Percentiles rank a stretch among this genome's conserved stretches.
Evolutionary conservation across 1,284 basidiomycete species (phyloP).

Genomic region (Cutaneotrichosporon curvatum): DNA sequence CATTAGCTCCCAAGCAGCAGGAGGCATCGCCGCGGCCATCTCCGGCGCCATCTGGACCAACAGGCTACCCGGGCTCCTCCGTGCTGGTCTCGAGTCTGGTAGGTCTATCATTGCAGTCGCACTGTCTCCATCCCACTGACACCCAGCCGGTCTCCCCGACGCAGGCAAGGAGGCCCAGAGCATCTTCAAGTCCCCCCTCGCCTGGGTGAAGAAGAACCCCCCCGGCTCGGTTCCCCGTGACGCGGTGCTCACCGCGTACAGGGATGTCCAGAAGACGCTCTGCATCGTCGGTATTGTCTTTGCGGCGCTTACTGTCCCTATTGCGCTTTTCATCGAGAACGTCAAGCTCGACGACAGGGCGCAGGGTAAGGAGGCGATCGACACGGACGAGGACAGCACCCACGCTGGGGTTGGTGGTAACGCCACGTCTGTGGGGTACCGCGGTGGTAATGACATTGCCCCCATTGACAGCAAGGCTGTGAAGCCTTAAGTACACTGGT

Average conservation of each 20-base stretch:
- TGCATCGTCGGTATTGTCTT: constrained; percentile 39
- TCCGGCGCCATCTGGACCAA: constrained; percentile 43
- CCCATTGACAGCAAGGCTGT: too few relatives aligned
- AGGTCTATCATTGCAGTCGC: constrained; percentile 15
- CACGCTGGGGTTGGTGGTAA: background rate
- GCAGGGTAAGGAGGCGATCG: constrained; percentile 13
- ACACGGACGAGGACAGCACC: background rate
- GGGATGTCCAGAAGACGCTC: constrained; percentile 33
- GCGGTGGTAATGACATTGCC: too few relatives aligned
- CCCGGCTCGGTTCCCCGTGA: constrained; percentile 37
- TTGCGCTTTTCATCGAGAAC: constrained; percentile 27
- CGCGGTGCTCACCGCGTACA: constrained; percentile 35
- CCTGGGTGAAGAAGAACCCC: constrained; percentile 32
- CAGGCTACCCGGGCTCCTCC: constrained; percentile 21
- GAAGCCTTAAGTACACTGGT: too few relatives aligned
- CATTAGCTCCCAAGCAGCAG: constrained; percentile 11
- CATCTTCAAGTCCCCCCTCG: constrained; percentile 39
- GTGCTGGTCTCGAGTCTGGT: constrained; percentile 6
- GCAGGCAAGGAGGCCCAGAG: constrained; percentile 21
- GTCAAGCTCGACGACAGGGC: constrained; percentile 25
- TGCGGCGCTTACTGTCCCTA: constrained; percentile 21
- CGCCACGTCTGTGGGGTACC: too few relatives aligned
- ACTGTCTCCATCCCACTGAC: constrained; percentile 15
- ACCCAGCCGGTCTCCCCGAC: constrained; percentile 10
- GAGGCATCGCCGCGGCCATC: constrained; percentile 42